These are phyloP conservation scores for Phoma sp. DNA, from an alignment of 2,329 filamentous ascomycete genomes.

Conservation along the genomic window DNA sequence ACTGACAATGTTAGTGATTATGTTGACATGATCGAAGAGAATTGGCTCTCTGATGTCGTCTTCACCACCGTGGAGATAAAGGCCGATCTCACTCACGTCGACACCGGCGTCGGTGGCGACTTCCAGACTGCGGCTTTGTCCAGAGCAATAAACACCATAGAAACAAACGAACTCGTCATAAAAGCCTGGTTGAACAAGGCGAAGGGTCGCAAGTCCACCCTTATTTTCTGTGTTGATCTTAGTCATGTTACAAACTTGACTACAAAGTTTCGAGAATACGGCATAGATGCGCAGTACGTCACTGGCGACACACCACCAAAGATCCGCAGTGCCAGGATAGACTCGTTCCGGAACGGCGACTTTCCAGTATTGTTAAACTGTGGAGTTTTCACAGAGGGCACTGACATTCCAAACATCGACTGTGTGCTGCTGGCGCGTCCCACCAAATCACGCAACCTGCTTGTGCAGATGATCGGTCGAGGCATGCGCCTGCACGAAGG, in stretches of 20 bases:
- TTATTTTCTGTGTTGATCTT: constrained; percentile 94
- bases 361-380: constrained; percentile 94
- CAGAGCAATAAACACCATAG: constrained; percentile 77
- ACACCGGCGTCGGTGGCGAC: constrained; percentile 70
- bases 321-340: constrained; percentile 72
- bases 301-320: constrained; percentile 77
- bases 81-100: constrained; percentile 77
- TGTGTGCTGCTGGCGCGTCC: constrained; percentile 87
- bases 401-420: constrained; percentile 96
- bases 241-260: constrained; percentile 80
- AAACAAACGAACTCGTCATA: constrained; percentile 83
- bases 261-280: constrained; percentile 73
- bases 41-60: constrained; percentile 89
- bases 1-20: constrained; percentile 59
- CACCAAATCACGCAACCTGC: constrained; percentile 87
- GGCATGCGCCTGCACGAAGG: constrained; percentile 82
- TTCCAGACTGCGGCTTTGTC: constrained; percentile 82
- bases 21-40: constrained; percentile 81
- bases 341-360: constrained; percentile 75
- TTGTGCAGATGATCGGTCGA: constrained; percentile 97
- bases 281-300: constrained; percentile 85
- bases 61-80: constrained; percentile 91
- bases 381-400: constrained; percentile 95
- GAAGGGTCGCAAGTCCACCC: constrained; percentile 74
- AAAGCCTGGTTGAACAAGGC: constrained; percentile 85